Percentiles rank a stretch among this genome's conserved stretches.
phyloP scores from a whole-genome alignment of 805 yeast species.

The Torulaspora franciscae region DNA sequence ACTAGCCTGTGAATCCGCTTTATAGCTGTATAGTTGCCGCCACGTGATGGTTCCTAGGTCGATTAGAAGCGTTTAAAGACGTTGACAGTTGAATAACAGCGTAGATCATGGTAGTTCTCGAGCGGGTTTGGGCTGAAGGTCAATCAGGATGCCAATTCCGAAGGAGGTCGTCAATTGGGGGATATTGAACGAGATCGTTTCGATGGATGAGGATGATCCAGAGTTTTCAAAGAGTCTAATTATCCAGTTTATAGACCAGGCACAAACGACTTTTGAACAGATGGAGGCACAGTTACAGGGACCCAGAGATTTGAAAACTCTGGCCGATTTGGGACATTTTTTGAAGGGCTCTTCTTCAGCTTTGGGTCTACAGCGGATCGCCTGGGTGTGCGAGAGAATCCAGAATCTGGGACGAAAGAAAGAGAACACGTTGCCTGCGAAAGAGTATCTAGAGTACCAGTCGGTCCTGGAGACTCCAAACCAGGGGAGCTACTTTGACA shows the following conservation, averaged over 20 bases:
- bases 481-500: constrained; percentile 14
- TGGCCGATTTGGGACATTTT: constrained; percentile 83
- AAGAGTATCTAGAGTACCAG: constrained; percentile 10
- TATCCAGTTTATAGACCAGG: constrained; percentile 85
- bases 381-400: constrained; percentile 84
- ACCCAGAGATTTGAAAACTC: constrained; percentile 46
- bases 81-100: background rate
- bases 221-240: constrained; percentile 78
- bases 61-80: background rate
- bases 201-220: constrained; percentile 96
- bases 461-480: constrained; percentile 7
- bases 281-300: constrained; percentile 47
- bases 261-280: constrained; percentile 67
- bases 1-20: background rate
- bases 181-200: constrained; percentile 78
- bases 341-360: constrained; percentile 95
- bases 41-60: background rate
- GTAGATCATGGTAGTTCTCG: background rate
- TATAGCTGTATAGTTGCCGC: background rate
- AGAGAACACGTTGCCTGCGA: constrained; percentile 26
- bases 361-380: constrained; percentile 75
- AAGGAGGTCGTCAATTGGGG: constrained; percentile 80
- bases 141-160: constrained; percentile 18
- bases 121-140: background rate
- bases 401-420: constrained; percentile 71